Evolutionary conservation across 441 rosid species (phyloP), one percentile per base, ranked within the genome.

Genomic region (Pelargonium cotyledonis): DNA sequence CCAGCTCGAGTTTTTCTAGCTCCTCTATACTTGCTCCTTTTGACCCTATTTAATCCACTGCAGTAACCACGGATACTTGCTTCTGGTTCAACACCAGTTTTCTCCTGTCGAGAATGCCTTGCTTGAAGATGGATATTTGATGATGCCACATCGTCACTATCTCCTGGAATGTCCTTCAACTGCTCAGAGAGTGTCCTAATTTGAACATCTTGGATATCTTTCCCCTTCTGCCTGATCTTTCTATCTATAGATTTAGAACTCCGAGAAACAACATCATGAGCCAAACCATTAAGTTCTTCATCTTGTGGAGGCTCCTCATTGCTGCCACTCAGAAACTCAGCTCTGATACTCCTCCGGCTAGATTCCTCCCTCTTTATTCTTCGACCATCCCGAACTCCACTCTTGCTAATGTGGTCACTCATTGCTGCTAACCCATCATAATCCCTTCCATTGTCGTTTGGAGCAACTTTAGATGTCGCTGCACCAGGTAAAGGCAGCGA

Each of bases 61-160:
- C 79, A 14, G 49, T 78, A 70, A 67, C 86, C 81, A 65, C 65
- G 81, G 72, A 70, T 47, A 67, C 73, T 70, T 65, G 55, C 70
- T 76, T 80, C 82, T 65, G 78, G 81, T 72, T 73, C 84, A 65
- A 69, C 84, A 11, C 77, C 72, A 72, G 79, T 77, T 73, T 73
- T 79, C 70, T 71, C 79, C 61, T 26, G 76, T 43, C 57, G 77
- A 23, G 68, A 43, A 69, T 67, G 70, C 66, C 87, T 80, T 35
- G 83, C 83, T 31, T 70, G 82, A 66, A 80, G 78, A 73, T 81
- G 86, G 71, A 84, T 79, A 67, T 85, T 87, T 62, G 96, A 92
- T 69, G 99, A 92, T 71, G 80, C 92, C 26, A 86, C 84, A 68
- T 82, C 91, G 68, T 84, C 97, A 82, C 93, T 88, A 69, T 89